Base-by-base conservation (phyloP, 371 early-diverging fungal species). In the Capniomyces stellatus region DNA sequence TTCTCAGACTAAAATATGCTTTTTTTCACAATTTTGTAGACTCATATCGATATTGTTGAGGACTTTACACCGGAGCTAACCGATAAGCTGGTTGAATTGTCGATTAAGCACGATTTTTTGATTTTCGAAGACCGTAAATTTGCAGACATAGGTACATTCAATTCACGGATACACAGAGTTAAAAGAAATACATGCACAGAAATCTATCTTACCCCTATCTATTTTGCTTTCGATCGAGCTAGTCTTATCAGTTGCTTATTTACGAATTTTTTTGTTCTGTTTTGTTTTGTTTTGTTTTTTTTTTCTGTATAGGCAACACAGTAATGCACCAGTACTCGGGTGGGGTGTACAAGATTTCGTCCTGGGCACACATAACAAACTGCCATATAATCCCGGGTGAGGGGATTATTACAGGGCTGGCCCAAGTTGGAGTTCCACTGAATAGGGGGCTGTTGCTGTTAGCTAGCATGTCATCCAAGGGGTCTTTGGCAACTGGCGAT, bases 71-170 rank as follows among this genome's bases (percentile, higher is more conserved):
- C 66, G 41, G 83, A 87, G 55, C 68, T 91, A 46, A 79, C 86
- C 22, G 55, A 22, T 18, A 73, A 80, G 64, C 79, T 96, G 35
- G 64, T 68, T 31, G 73, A 60, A 0, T 73, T 96, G 55, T 76
- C 89, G 13, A 72, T 73, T 52, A 81, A 86, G 66, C 92, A 95
- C 68, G 78, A 85, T 60, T 96, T 93, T 66, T 60, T 94, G 70
- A 87, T 96, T 56, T 95, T 95, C 64, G 95, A 96, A 67, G 97
- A 96, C 72, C 82, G 95, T 63, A 94, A 94, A 72, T 95, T 94
- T 71, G 94, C 94, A 48, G 93, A 92, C 62, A 85, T 86, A 57
- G 35, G 35, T 35, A 35, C 6, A 15, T 15, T 35, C n/a, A n/a
- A n/a, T n/a, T n/a, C n/a, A n/a, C n/a, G n/a, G n/a, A n/a, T n/a